Percentiles rank a stretch among this genome's conserved stretches.
These are phyloP conservation scores for Grosmannia clavigera DNA, from an alignment of 2,329 filamentous ascomycete genomes.

Conservation along the genomic window DNA sequence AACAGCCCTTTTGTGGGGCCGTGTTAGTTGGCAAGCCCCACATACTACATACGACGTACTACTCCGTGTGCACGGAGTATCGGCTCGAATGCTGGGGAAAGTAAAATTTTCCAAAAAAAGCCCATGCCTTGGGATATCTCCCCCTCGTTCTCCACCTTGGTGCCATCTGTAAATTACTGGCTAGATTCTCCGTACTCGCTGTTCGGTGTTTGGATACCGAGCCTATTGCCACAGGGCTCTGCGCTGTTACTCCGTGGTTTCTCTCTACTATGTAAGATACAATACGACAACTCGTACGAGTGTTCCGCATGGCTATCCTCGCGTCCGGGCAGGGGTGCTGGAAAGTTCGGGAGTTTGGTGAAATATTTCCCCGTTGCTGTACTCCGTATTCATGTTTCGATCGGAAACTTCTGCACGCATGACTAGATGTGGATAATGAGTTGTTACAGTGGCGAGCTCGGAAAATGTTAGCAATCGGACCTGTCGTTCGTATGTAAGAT, in stretches of 20 bases:
- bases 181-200: neutral
- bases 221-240: neutral
- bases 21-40: neutral
- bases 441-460: neutral
- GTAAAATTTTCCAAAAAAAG: neutral
- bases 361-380: neutral
- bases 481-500: neutral
- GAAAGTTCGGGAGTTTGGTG: neutral
- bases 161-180: neutral
- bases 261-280: neutral
- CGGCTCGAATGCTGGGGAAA: conserved; percentile 1
- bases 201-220: neutral
- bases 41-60: neutral
- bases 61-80: neutral
- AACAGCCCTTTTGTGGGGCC: neutral
- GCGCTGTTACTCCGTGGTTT: neutral
- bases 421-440: neutral
- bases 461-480: neutral
- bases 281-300: neutral
- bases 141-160: neutral
- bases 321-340: neutral
- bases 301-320: neutral
- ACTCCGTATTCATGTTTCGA: neutral
- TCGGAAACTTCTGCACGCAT: neutral
- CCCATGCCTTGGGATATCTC: neutral